Evolutionary conservation across 352 stramenopile species (phyloP).

Genomic region (Globisporangium cystogenes): DNA sequence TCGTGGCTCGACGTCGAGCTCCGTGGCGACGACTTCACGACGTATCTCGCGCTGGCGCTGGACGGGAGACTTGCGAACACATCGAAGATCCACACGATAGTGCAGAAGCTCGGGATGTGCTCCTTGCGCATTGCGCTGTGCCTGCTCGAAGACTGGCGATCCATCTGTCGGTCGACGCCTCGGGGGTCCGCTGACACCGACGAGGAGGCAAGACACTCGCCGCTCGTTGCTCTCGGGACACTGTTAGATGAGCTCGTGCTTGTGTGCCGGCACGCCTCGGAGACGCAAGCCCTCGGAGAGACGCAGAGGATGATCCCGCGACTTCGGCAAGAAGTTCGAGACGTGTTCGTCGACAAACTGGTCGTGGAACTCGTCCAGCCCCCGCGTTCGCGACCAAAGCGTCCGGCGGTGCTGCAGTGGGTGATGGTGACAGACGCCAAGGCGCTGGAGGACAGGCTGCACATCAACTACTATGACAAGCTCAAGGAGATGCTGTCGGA

Average conservation of each 20-base stretch:
- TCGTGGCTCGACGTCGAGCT: conserved; percentile 48
- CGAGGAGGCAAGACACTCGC: not conserved
- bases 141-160: conserved; percentile 47
- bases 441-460: conserved; percentile 27
- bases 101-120: conserved; percentile 22
- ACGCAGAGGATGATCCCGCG: conserved; percentile 32
- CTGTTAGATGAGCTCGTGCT: conserved; percentile 34
- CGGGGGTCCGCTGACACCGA: not conserved
- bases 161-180: conserved; percentile 7
- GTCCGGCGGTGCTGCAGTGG: conserved; percentile 17
- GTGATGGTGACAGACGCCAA: conserved; percentile 19
- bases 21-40: conserved; percentile 20
- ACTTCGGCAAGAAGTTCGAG: conserved; percentile 44
- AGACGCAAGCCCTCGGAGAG: conserved; percentile 11
- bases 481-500: conserved; percentile 41
- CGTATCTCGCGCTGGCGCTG: conserved; percentile 45
- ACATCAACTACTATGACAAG: conserved; percentile 53
- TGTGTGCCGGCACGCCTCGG: conserved; percentile 38
- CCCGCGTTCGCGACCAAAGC: not conserved
- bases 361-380: conserved; percentile 36
- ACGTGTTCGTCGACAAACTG: conserved; percentile 31
- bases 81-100: conserved; percentile 23
- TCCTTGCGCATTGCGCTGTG: conserved; percentile 18
- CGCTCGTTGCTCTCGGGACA: conserved; percentile 9
- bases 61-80: conserved; percentile 45